Base-by-base conservation (phyloP, 2,329 filamentous ascomycete genomes). In the Aspergillus quadrilineatus region DNA sequence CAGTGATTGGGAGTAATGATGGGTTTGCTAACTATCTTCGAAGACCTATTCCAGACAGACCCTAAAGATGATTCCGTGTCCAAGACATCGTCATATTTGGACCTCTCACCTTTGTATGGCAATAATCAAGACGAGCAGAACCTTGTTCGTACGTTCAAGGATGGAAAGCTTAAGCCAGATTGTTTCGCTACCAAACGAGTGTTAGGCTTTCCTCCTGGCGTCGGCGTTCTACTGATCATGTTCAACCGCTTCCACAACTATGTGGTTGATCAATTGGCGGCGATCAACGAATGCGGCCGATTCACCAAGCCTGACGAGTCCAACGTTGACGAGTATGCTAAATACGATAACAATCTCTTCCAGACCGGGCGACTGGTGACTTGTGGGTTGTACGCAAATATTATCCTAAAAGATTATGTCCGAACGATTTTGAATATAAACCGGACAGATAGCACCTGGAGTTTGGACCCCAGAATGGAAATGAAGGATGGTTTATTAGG, bases 221-320 rank as follows among this genome's bases (percentile, higher is more conserved):
- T 89, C n/a, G 84, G 84, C 43, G 82, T 83, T 9, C 73, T 89
- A 61, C 70, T 90, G 37, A 84, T 90, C 61, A 82, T 89, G 74
- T 90, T 88, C 77, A 85, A 78, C 60, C 79, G 82, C 4, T 89
- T 88, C 70, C 88, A 90, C 73, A 90, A 90, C 68, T 84, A 88
- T 54, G 82, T 85, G 4, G 86, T 80, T 1, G 80, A 84, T 45
- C 80, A 86, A 36, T 69, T 90, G 49, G 80, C 83, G 4, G 73
- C 77, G 29, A 89, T 90, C 70, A 89, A 90, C 60, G 87, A 90
- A 67, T 78, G 81, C 42, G 84, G 81, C 1, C 82, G 85, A 12
- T 90, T 71, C 88, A 96, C 67, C 81, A 85, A 58, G 32, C 66
- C 70, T 7, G 67, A 69, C 47, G 74, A 78, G 30, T 68, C 73